A percentile compares a stretch with the other conserved stretches of the same genome.
These are phyloP conservation scores for Colletotrichum sp. DNA, from an alignment of 2,329 filamentous ascomycete genomes.

Conservation along the genomic window DNA sequence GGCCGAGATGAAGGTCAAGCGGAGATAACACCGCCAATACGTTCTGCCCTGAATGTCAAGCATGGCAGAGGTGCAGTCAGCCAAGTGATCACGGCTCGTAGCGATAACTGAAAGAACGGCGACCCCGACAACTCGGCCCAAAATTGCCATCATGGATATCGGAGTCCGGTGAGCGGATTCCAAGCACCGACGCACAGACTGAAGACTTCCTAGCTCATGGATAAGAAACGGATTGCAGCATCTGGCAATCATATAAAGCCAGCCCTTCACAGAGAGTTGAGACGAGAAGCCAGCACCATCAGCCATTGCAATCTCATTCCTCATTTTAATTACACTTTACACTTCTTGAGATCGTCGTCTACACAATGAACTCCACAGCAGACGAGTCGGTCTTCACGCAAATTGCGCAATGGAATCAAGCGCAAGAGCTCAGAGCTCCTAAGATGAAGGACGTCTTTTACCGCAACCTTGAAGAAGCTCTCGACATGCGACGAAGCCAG, in stretches of 20 bases:
- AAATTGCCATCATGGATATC: neutral
- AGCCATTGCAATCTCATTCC: neutral
- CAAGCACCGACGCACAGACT: neutral
- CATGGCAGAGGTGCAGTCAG: neutral
- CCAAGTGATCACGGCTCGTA: neutral
- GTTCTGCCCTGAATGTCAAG: neutral
- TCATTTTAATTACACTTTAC: neutral
- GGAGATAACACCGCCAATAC: neutral
- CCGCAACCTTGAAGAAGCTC: slow-evolving; percentile 36
- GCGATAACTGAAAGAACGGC: neutral
- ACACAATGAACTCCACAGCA: neutral
- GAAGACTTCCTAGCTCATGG: neutral
- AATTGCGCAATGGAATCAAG: neutral
- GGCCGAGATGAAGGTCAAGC: neutral
- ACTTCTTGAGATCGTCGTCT: neutral
- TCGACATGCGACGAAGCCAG: slow-evolving; percentile 29
- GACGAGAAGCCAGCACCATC: neutral
- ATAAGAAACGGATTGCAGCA: neutral
- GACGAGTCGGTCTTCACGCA: neutral
- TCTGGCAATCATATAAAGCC: neutral
- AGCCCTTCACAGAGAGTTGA: neutral
- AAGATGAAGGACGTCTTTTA: slow-evolving; percentile 20
- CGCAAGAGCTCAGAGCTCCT: neutral
- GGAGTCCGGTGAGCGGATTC: neutral
- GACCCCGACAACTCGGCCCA: neutral